Evolutionary conservation across 768 basidiomycete species (phyloP).

Genomic region (Suillus weaverae): DNA sequence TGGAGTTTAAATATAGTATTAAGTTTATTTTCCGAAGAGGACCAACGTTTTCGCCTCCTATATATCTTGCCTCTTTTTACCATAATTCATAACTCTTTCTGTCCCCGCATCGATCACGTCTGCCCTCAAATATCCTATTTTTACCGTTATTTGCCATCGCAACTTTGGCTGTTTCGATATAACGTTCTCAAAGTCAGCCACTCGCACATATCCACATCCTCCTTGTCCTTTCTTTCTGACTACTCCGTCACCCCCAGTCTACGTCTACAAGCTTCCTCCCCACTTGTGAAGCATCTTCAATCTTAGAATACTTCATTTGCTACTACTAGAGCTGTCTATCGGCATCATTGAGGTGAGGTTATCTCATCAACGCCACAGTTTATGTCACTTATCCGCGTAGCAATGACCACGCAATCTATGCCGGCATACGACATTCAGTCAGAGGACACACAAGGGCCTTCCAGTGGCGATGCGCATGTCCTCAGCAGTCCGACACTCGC

Average conservation of each 20-base stretch:
- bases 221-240: not conserved
- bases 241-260: not conserved
- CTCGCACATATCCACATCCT: not conserved
- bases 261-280: not conserved
- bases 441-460: not conserved
- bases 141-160: not conserved
- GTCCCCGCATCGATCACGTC: slow-evolving; percentile 3
- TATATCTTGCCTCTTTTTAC: slow-evolving; percentile 1
- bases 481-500: slow-evolving; percentile 13
- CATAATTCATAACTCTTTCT: not conserved
- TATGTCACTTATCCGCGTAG: not conserved
- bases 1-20: slow-evolving; percentile 1
- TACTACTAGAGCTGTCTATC: not conserved
- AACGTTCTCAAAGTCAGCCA: slow-evolving; percentile 5
- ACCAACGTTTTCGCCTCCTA: slow-evolving; percentile 3
- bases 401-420: not conserved
- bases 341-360: not conserved
- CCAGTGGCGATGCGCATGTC: not conserved
- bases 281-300: not conserved
- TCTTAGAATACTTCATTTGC: not conserved
- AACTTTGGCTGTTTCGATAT: not conserved
- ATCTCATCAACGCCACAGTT: not conserved
- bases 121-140: slow-evolving; percentile 3
- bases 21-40: not conserved
- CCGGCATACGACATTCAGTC: slow-evolving; percentile 2